Evolutionary conservation across 78 protist genomes (phyloP).

Genomic region (Cavenderia fasciculata): DNA sequence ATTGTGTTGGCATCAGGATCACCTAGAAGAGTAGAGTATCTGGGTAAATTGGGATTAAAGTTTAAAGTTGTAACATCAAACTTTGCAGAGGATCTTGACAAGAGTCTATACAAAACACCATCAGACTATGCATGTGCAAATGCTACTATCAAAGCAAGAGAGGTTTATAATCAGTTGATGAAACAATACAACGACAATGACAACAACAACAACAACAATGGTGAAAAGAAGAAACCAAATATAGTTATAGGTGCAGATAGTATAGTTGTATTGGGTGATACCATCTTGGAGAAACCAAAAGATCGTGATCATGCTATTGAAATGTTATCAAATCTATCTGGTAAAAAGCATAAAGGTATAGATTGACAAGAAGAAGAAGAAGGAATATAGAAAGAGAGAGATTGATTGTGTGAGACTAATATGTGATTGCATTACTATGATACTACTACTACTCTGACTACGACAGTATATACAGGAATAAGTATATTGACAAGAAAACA

Average conservation of each 20-base stretch:
- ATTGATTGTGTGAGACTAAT: too few species aligned
- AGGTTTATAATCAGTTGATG: conserved; percentile 1
- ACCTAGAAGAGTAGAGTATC: conserved; percentile 62
- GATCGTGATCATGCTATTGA: conserved; percentile 23
- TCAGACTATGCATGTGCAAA: conserved; percentile 28
- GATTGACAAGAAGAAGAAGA: too few species aligned
- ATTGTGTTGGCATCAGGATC: conserved; percentile 52
- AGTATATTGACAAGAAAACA: not conserved
- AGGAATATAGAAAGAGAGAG: too few species aligned
- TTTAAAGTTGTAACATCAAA: conserved; percentile 33
- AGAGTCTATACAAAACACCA: not conserved
- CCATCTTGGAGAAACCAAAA: conserved; percentile 71
- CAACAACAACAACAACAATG: not conserved
- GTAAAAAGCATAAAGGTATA: conserved; percentile 31
- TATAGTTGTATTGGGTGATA: conserved; percentile 55
- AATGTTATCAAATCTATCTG: conserved; percentile 40
- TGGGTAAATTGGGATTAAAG: conserved; percentile 24
- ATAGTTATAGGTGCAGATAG: conserved; percentile 74
- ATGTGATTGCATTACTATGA: too few species aligned
- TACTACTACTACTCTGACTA: too few species aligned
- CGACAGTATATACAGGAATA: conserved; percentile 48
- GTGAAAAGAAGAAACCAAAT: conserved; percentile 1
- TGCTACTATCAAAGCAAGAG: conserved; percentile 28
- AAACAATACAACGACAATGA: not conserved
- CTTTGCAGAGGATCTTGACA: conserved; percentile 71